Evolutionary conservation across 306 rosid species (phyloP).

Genomic region (Prunus fruticosa): DNA sequence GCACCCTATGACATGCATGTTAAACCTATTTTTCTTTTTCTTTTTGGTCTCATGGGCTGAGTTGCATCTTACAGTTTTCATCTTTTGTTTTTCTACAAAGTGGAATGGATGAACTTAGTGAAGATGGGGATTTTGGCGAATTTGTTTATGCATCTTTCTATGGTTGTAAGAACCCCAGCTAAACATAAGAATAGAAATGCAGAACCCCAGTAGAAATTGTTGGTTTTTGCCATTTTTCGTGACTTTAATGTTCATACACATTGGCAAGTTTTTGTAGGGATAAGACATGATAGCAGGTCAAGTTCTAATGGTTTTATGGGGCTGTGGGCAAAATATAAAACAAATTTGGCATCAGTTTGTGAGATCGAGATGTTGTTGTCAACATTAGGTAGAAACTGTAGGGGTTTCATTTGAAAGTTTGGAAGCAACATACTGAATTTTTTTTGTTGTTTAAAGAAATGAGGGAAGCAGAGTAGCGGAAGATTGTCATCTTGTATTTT

Average conservation of each 20-base stretch:
- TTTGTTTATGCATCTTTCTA: too few species aligned
- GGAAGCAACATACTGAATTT: not conserved
- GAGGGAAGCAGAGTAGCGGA: not conserved
- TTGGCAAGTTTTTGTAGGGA: not conserved
- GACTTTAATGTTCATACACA: not conserved
- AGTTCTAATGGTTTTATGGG: not conserved
- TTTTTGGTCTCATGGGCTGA: too few species aligned
- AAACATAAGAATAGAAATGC: not conserved
- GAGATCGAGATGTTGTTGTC: constrained; percentile 4
- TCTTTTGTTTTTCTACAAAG: too few species aligned
- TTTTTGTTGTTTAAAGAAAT: not conserved
- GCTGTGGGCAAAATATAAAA: not conserved
- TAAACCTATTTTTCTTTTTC: too few species aligned
- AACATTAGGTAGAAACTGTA: not conserved
- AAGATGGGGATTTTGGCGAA: too few species aligned
- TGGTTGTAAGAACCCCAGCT: not conserved
- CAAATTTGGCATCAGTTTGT: not conserved
- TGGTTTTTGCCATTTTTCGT: not conserved
- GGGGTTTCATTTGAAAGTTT: not conserved
- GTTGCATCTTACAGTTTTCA: too few species aligned
- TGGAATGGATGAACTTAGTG: too few species aligned
- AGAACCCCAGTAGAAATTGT: not conserved
- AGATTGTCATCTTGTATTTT: not conserved
- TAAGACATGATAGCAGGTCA: constrained; percentile 2
- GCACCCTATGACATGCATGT: too few species aligned